Evolutionary conservation across 2,329 filamentous ascomycete species (phyloP), one percentile per base, ranked within the genome.

Genomic region (Plectosphaerella cucumerina): DNA sequence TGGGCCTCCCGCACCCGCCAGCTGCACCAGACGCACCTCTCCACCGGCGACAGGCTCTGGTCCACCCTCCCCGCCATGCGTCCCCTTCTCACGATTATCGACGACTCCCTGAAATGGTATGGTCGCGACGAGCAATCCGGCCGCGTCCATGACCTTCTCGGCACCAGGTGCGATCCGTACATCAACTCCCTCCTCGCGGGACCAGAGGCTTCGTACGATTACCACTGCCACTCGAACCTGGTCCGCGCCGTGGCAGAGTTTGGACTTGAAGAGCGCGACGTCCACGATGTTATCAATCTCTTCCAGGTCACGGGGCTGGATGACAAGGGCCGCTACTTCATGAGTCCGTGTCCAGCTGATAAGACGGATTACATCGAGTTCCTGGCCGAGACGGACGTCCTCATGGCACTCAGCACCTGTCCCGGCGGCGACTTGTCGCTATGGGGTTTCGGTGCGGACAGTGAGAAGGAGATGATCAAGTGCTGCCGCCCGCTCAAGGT

Each of bases 231-330:
- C 62, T 90, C 86, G 2, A 95, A 95, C 65, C 77, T 95, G 11
- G 83, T 82, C 1, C 81, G 90, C 4, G 87, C 90, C 0, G 81
- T 94, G 3, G 55, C 85, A 1, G 84, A 85, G 0, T 84, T 76
- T 54, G 87, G 88, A 0, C 65, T 94, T 41, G 77, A 74, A 5
- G 90, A 94, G 67, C 73, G 74, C 26, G 89, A 94, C 62, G 82
- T 94, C 2, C 90, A 95, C 61, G 89, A 95, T 64, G 89, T 95
- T 1, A 76, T 95, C 49, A 95, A 95, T 61, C 75, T 95, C 3
- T 94, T 95, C 63, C 90, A 95, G 65, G 88, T 92, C 6, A 94
- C 90, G 0, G 89, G 89, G 0, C 64, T 94, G 44, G 86, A 94
- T 60, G 74, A 80, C 49, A 62, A 85, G 53, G 89, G 87, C 0